Base-by-base conservation (phyloP, 2,329 filamentous ascomycete genomes). In the Ascochyta rabiei region DNA sequence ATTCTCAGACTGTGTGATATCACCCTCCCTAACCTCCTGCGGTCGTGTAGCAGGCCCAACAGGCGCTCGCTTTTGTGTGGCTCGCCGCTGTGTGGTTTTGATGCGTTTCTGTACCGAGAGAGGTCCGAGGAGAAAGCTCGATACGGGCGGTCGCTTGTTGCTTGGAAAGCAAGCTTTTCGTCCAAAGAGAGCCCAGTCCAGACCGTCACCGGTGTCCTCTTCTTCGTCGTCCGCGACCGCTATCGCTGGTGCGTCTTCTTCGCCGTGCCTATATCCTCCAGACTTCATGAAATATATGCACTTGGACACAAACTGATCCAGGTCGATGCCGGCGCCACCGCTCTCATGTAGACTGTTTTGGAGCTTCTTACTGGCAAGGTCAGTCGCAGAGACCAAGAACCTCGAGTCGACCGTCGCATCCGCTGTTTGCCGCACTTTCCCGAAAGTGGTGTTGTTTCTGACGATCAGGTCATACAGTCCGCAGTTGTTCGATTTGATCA, bases 391-490 rank as follows among this genome's bases (percentile, higher is more conserved):
- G 43, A 96, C 89, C 3, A 98, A 82, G 23, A 96, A 81, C n/a
- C 90, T 86, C 0, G 93, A 92, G 72, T 99, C 95, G 57, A 96
- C 88, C 0, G 89, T 90, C 0, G 95, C 95, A 72, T 98, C 95
- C 2, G 88, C 86, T 0, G 95, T 96, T 77, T 97, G 93, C 67
- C 89, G 90, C 56, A 96, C 88, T 62, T 86, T 81, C 51, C 81
- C 80, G 57, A 88, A 87, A 13, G 88, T 77, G 31, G 81, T 74
- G 63, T 95, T 87, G 15, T 89, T 87, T 60, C 83, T 82, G 21
- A 83, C 74, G 21, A 98, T 79, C 1, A 86, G 86, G 9, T 88
- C 80, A 53, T 84, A 79, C 15, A 96, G 79, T 1, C 86, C 86
- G 21, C 81, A 79, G 8, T 88, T 89, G 33, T 85, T 84, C 1